Evolutionary conservation across 441 rosid genomes (phyloP), one percentile per base, ranked within the genome.

Genomic region (Hypseocharis bilobata): DNA sequence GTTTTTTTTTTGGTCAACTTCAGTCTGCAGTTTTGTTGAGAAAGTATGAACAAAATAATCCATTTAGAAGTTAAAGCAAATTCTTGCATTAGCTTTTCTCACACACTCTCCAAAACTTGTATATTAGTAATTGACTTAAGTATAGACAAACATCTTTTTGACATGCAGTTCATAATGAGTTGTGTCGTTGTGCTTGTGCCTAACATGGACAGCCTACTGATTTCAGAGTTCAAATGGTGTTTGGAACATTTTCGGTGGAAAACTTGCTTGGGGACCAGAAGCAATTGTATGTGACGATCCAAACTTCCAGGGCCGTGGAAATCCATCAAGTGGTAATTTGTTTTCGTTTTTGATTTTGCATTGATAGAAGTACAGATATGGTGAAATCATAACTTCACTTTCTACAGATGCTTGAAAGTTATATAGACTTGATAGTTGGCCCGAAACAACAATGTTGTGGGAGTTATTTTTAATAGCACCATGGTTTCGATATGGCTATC

Each of bases 221-320:
- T 75, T 66, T 70, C 74, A 82, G 83, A 79, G 85, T 71, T 78
- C 83, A 68, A 79, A 79, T 75, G 85, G 85, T 51, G 70, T 82
- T 66, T 82, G 85, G 85, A 82, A 82, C 73, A 71, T 82, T 65
- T 82, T 65, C 58, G 81, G 85, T 14, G 85, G 85, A 55, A 79
- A 79, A 73, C 80, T 82, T 56, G 77, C 85, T 14, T 82, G 85
- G 85, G 85, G 85, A 7, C 81, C 83, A 64, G 85, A 82, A 74
- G 85, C 85, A 65, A 79, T 82, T 75, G 83, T 79, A 62, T 82
- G 85, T 22, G 85, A 82, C 69, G 85, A 82, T 62, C 85, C 85
- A 10, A 77, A 79, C 54, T 82, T 82, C 62, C 81, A 79, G 73
- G 85, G 85, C 56, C 67, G 68, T 40, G 85, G 85, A 66, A 79